Evolutionary conservation across 495 filamentous ascomycete genomes (phyloP).

Genomic region (Podospora comata): DNA sequence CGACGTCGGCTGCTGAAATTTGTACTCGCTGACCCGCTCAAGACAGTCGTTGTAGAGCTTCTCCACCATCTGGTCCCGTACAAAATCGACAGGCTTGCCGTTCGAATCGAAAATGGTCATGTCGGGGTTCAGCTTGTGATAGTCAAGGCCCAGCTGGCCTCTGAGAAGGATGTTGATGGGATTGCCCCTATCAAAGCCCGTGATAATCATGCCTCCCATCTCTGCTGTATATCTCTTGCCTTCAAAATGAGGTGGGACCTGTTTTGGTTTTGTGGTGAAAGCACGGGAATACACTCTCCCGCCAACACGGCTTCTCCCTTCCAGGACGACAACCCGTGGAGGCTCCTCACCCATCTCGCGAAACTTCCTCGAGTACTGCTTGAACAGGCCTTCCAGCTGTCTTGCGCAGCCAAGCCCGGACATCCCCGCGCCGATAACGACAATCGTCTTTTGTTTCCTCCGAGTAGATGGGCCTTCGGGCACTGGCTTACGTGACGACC

Average conservation of each 20-base stretch:
- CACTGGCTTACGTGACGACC: conserved; percentile 31
- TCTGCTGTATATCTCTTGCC: conserved; percentile 80
- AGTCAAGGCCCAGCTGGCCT: conserved; percentile 83
- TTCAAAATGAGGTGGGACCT: conserved; percentile 31
- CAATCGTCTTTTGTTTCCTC: conserved; percentile 63
- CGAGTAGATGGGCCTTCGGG: conserved; percentile 28
- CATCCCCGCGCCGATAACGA: conserved; percentile 92
- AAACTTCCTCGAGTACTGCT: conserved; percentile 68
- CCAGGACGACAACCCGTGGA: conserved; percentile 77
- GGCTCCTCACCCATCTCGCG: conserved; percentile 57
- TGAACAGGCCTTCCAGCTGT: conserved; percentile 80
- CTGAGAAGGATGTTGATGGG: conserved; percentile 86
- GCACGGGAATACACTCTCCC: conserved; percentile 92
- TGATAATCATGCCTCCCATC: conserved; percentile 96
- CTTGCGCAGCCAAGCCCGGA: conserved; percentile 87
- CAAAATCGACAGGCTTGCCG: conserved; percentile 72
- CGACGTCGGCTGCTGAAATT: conserved; percentile 64
- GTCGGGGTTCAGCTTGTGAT: conserved; percentile 78
- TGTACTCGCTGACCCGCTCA: conserved; percentile 84
- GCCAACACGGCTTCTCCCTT: conserved; percentile 85
- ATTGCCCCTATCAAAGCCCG: conserved; percentile 93
- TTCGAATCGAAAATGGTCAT: conserved; percentile 89
- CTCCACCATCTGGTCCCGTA: conserved; percentile 79
- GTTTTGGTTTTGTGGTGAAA: conserved; percentile 48
- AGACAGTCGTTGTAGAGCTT: conserved; percentile 91